Evolutionary conservation across 352 stramenopile genomes (phyloP).

Genomic region (Phytopythium delawarense): DNA sequence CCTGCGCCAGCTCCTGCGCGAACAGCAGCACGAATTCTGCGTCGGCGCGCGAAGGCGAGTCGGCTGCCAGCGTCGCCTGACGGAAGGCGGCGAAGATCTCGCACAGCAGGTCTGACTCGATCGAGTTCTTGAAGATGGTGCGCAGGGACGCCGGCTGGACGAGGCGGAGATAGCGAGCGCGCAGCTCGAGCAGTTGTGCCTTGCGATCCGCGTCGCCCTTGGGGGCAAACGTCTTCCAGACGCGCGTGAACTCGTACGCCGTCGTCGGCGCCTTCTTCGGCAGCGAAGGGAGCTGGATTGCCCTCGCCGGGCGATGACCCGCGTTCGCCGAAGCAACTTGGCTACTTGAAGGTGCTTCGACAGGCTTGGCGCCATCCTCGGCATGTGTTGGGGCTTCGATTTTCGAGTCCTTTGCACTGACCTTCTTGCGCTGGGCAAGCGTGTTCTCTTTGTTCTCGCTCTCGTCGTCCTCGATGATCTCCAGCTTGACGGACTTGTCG

Average conservation of each 20-base stretch:
- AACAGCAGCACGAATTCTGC: conserved; percentile 32
- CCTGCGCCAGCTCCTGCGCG: conserved; percentile 29
- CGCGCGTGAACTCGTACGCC: conserved; percentile 74
- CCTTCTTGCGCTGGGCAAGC: background rate
- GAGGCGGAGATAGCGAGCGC: conserved; percentile 44
- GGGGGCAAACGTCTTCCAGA: conserved; percentile 68
- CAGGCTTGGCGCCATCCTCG: background rate
- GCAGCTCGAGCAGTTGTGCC: conserved; percentile 28
- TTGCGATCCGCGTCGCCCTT: conserved; percentile 31
- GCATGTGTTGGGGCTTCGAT: background rate
- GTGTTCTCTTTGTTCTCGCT: conserved; percentile 20
- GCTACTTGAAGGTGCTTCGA: background rate
- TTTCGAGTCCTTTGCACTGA: background rate
- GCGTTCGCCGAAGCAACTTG: background rate
- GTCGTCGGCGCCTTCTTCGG: conserved; percentile 61
- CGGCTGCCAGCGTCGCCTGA: conserved; percentile 12
- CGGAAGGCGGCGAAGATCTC: conserved; percentile 58
- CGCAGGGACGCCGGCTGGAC: conserved; percentile 29
- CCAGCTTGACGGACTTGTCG: background rate
- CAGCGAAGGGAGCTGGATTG: conserved; percentile 33
- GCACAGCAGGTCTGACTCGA: conserved; percentile 72
- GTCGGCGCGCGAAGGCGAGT: background rate
- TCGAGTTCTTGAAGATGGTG: conserved; percentile 65
- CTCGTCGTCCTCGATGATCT: conserved; percentile 3
- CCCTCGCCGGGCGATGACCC: background rate